A percentile compares a stretch with the other conserved stretches of the same genome.
Conservation (phyloP, 805 yeast genomes). For the Alloascoidea africana region DNA sequence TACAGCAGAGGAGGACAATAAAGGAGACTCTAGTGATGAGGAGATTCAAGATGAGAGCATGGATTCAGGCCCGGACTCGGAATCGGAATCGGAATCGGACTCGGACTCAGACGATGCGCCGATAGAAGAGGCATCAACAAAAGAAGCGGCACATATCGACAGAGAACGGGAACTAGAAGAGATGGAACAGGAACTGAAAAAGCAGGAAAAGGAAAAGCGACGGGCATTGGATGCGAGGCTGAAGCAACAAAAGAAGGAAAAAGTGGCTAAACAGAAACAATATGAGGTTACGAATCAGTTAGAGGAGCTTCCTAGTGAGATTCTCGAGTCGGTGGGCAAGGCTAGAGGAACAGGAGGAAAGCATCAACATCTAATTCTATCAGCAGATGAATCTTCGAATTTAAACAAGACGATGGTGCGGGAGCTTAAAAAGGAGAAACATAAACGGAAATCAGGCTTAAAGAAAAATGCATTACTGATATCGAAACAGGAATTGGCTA, state of each 20-base stretch:
- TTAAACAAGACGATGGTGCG: not conserved
- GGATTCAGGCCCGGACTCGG: too few relatives aligned
- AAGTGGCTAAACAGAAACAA: constrained; percentile 4
- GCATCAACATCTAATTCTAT: not conserved
- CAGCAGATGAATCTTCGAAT: not conserved
- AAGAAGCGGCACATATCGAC: constrained; percentile 8
- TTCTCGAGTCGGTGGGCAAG: constrained; percentile 9
- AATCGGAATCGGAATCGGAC: not conserved
- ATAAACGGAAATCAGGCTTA: not conserved
- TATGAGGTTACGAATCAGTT: constrained; percentile 1
- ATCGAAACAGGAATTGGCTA: constrained; percentile 3
- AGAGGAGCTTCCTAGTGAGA: constrained; percentile 10
- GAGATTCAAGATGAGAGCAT: too few relatives aligned
- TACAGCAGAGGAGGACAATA: too few relatives aligned
- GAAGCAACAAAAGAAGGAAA: constrained; percentile 11
- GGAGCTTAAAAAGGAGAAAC: not conserved
- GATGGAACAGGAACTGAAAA: constrained; percentile 5
- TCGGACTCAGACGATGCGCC: constrained; percentile 19
- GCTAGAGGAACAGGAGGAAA: too few relatives aligned
- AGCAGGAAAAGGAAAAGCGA: constrained; percentile 12
- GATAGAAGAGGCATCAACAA: constrained; percentile 15
- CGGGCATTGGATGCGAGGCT: constrained; percentile 12
- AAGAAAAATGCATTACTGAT: not conserved
- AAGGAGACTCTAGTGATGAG: too few relatives aligned
- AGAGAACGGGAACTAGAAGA: constrained; percentile 5